Evolutionary conservation across 345 rosid genomes (phyloP).

Genomic region (Hypericum androsaemum): DNA sequence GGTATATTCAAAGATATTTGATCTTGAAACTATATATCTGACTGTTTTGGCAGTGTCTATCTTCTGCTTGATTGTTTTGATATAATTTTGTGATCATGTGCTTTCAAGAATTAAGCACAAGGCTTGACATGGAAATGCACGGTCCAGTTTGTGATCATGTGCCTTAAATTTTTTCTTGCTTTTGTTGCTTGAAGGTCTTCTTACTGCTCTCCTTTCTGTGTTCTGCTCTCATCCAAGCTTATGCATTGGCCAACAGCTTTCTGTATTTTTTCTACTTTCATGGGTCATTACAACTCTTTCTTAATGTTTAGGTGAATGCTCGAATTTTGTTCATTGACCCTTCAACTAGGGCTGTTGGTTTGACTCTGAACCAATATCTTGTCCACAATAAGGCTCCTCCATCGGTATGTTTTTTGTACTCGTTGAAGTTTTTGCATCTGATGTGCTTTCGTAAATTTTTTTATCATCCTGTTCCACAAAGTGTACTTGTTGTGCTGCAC

Average conservation of each 20-base stretch:
- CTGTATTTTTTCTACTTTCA: background rate
- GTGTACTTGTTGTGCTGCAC: background rate
- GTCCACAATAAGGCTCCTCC: conserved; percentile 69
- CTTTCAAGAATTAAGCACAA: background rate
- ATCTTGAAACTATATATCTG: background rate
- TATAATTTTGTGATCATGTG: background rate
- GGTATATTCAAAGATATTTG: conserved; percentile 70
- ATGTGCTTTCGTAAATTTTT: background rate
- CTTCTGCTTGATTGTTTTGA: background rate
- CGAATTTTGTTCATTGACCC: conserved; percentile 87
- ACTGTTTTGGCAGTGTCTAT: background rate
- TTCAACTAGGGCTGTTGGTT: conserved; percentile 83
- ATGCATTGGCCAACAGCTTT: background rate
- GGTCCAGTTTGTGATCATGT: too few species aligned
- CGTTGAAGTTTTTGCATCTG: conserved; percentile 4
- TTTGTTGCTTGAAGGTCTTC: background rate
- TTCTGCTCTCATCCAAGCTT: background rate
- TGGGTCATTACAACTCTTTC: background rate
- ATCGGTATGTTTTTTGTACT: conserved; percentile 36
- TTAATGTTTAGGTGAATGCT: conserved; percentile 65
- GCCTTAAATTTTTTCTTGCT: background rate
- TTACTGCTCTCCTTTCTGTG: background rate
- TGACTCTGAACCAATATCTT: conserved; percentile 84
- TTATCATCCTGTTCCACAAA: background rate
- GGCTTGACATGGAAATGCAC: too few species aligned